phyloP scores from a whole-genome alignment of 2,329 filamentous ascomycete genomes.

The Corinectria fuckeliana region DNA sequence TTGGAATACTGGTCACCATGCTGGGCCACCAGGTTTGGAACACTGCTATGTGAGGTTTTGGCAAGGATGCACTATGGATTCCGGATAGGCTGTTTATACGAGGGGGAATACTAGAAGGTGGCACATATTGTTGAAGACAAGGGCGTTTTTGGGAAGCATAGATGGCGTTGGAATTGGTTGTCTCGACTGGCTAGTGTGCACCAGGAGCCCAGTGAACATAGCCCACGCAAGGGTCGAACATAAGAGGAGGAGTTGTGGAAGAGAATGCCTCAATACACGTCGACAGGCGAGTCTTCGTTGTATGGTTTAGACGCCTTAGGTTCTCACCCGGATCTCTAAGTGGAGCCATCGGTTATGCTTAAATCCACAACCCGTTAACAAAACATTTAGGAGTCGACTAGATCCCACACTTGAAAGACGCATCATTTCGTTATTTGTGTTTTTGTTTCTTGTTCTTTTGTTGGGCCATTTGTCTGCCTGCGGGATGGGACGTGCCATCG shows the following conservation, averaged over 20 bases:
- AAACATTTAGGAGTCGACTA: too few relatives aligned
- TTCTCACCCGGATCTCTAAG: background rate
- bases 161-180: constrained; percentile 4
- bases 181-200: background rate
- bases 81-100: constrained; percentile 12
- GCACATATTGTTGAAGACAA: background rate
- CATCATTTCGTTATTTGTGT: background rate
- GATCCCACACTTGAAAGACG: background rate
- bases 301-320: background rate
- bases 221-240: background rate
- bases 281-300: background rate
- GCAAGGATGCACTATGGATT: background rate
- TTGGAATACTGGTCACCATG: constrained; percentile 40
- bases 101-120: background rate
- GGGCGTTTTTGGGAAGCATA: constrained; percentile 1
- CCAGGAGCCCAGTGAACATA: background rate
- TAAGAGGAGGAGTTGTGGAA: background rate
- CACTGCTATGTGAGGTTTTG: constrained; percentile 20
- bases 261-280: background rate
- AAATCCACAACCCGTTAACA: background rate
- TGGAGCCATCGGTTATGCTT: constrained; percentile 15
- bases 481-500: background rate
- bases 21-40: constrained; percentile 42
- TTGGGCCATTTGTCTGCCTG: background rate
- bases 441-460: constrained; percentile 14